phyloP scores from a whole-genome alignment of 495 filamentous ascomycete species.

The Usnea hakonensis region DNA sequence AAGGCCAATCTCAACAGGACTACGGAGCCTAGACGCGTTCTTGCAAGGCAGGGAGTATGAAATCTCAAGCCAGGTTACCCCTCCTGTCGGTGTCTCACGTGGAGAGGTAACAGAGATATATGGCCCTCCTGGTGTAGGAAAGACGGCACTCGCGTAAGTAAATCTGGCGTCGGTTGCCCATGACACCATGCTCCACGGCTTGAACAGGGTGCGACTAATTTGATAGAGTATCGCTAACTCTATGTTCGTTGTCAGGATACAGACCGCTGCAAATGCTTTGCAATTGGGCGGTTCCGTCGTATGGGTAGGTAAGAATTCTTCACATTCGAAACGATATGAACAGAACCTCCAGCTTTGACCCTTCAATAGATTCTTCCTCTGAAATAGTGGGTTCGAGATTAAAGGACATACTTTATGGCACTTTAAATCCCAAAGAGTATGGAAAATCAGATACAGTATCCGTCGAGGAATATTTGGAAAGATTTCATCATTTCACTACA shows the following conservation, averaged over 20 bases:
- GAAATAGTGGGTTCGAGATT: constrained; percentile 37
- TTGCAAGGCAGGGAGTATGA: constrained; percentile 27
- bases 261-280: constrained; percentile 57
- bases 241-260: constrained; percentile 45
- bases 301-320: constrained; percentile 69
- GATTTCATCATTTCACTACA: constrained; percentile 41
- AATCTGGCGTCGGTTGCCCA: background rate
- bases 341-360: background rate
- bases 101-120: constrained; percentile 84
- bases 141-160: constrained; percentile 72
- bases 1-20: constrained; percentile 57
- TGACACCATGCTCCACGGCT: background rate
- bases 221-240: constrained; percentile 5
- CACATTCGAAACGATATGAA: background rate
- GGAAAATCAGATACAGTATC: constrained; percentile 6
- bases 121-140: constrained; percentile 82
- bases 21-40: constrained; percentile 52
- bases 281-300: constrained; percentile 56
- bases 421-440: background rate
- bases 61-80: background rate
- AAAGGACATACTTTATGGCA: constrained; percentile 27
- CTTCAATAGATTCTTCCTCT: constrained; percentile 40
- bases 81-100: constrained; percentile 51
- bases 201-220: background rate
- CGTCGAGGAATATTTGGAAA: constrained; percentile 22